Conservation (phyloP, 768 basidiomycete genomes). For the Rhizopogon vulgaris region DNA sequence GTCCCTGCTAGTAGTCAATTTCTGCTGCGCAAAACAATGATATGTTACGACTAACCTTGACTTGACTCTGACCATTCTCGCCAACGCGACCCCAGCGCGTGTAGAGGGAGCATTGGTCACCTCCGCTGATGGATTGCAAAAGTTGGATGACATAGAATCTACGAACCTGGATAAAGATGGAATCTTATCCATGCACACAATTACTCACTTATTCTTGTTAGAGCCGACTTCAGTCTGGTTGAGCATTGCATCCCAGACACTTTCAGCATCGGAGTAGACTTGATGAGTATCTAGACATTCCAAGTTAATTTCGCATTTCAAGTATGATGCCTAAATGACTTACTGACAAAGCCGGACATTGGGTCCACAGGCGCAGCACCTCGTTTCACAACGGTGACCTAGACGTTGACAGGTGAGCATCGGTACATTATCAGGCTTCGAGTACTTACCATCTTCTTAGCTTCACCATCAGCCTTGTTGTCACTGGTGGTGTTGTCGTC, state of each 20-base stretch:
- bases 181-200: not conserved
- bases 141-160: slow-evolving; percentile 53
- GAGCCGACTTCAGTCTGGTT: slow-evolving; percentile 53
- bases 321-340: slow-evolving; percentile 17
- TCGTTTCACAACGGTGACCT: slow-evolving; percentile 45
- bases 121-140: slow-evolving; percentile 41
- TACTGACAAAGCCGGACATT: slow-evolving; percentile 37
- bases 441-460: slow-evolving; percentile 36
- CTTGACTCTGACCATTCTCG: slow-evolving; percentile 43
- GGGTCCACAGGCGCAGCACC: slow-evolving; percentile 54
- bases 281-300: slow-evolving; percentile 40
- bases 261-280: slow-evolving; percentile 37
- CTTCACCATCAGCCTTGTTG: slow-evolving; percentile 17
- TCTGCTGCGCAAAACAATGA: not conserved
- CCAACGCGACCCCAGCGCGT: slow-evolving; percentile 63
- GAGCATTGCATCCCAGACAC: slow-evolving; percentile 55
- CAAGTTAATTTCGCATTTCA: not conserved
- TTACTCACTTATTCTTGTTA: slow-evolving; percentile 41
- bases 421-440: not conserved
- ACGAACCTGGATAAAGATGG: slow-evolving; percentile 19
- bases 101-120: slow-evolving; percentile 31
- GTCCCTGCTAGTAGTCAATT: slow-evolving; percentile 34
- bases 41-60: slow-evolving; percentile 32
- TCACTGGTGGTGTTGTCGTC: slow-evolving; percentile 13
- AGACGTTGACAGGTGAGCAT: slow-evolving; percentile 13